Evolutionary conservation across 2,329 filamentous ascomycete species (phyloP).

Genomic region (Fusarium algeriense): DNA sequence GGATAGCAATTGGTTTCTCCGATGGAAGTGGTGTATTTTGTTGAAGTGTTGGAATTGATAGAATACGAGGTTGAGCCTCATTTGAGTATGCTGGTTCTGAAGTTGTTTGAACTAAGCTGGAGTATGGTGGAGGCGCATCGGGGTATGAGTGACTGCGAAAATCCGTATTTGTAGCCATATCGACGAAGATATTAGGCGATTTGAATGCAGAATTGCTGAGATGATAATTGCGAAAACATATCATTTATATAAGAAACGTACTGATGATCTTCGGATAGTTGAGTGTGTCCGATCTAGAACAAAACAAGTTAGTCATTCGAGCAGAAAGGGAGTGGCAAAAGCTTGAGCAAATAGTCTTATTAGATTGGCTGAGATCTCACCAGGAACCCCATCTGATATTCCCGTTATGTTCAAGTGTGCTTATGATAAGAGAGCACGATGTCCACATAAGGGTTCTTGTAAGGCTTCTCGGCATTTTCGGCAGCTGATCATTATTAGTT

Average conservation of each 20-base stretch:
- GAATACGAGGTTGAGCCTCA: fast-evolving
- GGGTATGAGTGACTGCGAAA: not conserved
- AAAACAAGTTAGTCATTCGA: not conserved
- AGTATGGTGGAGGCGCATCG: not conserved
- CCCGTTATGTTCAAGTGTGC: too few relatives aligned
- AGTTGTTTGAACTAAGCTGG: not conserved
- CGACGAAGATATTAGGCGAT: fast-evolving
- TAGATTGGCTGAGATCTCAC: not conserved
- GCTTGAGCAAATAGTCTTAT: not conserved
- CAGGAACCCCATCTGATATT: not conserved
- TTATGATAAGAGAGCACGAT: not conserved
- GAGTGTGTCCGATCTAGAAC: not conserved
- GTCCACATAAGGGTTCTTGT: fast-evolving
- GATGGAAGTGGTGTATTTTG: not conserved
- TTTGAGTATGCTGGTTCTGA: not conserved
- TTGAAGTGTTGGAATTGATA: fast-evolving
- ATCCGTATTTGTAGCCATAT: too few relatives aligned
- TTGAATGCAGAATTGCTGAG: fast-evolving
- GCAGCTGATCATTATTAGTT: not conserved
- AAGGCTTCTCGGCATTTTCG: not conserved
- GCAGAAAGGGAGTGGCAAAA: not conserved
- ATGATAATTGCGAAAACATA: not conserved
- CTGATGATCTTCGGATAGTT: not conserved
- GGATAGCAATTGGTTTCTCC: not conserved
- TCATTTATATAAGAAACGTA: not conserved